phyloP scores from a whole-genome alignment of 192 early-diverging fungal species.

The Chytriomyces confervae region DNA sequence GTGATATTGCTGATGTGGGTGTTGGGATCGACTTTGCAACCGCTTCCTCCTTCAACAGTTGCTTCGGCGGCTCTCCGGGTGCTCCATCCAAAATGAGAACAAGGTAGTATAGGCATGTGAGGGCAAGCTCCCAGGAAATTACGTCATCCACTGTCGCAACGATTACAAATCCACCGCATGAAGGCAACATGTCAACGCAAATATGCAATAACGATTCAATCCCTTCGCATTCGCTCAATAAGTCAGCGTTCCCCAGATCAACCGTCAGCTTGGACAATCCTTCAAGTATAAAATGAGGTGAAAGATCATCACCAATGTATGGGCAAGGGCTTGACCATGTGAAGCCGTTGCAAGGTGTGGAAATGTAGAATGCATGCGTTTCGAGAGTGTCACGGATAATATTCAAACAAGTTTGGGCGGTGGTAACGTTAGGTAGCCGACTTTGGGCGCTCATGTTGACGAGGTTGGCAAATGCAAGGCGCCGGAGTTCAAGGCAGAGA shows the following conservation, averaged over 20 bases:
- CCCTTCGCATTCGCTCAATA: constrained; percentile 9
- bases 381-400: constrained; percentile 14
- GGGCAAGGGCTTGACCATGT: not conserved
- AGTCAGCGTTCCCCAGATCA: constrained; percentile 9
- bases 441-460: constrained; percentile 10
- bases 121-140: not conserved
- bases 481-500: constrained; percentile 10
- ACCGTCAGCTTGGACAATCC: constrained; percentile 7
- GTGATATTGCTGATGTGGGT: no score
- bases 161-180: not conserved
- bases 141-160: not conserved
- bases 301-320: constrained; percentile 15
- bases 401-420: not conserved
- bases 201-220: not conserved
- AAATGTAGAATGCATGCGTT: not conserved
- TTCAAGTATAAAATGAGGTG: constrained; percentile 5
- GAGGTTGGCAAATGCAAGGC: not conserved
- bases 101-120: constrained; percentile 20
- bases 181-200: constrained; percentile 12
- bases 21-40: no score
- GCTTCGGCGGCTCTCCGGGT: not conserved
- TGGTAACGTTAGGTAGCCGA: not conserved
- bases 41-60: not conserved
- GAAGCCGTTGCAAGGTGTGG: not conserved
- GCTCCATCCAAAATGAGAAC: constrained; percentile 29